Evolutionary conservation across 31 red algal species (phyloP).

Genomic region (Asparagopsis taxiformis): DNA sequence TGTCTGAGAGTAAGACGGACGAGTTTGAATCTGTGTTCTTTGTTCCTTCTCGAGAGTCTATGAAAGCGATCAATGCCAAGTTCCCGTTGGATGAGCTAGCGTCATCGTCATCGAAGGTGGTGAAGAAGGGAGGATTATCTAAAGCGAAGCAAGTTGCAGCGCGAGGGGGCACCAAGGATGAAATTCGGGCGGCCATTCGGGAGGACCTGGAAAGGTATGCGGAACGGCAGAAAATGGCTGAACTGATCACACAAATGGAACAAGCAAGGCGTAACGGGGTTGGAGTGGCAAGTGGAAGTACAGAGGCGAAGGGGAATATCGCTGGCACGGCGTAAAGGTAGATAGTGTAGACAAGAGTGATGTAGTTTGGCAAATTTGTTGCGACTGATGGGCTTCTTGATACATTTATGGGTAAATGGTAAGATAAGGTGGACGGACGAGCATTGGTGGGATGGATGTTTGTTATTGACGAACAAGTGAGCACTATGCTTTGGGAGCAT

Average conservation of each 20-base stretch:
- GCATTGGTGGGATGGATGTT: too few relatives aligned
- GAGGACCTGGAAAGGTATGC: slow-evolving; percentile 63
- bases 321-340: not conserved
- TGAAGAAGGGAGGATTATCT: slow-evolving; percentile 65
- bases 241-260: slow-evolving; percentile 72
- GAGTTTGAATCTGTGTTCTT: slow-evolving; percentile 97
- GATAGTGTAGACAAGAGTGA: not conserved
- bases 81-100: slow-evolving; percentile 80
- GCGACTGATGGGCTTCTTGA: not conserved
- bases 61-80: slow-evolving; percentile 73
- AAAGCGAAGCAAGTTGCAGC: slow-evolving; percentile 75
- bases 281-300: slow-evolving; percentile 2
- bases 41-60: slow-evolving; percentile 85
- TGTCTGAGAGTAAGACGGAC: slow-evolving; percentile 87
- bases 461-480: too few relatives aligned
- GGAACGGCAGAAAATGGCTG: slow-evolving; percentile 71
- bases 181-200: slow-evolving; percentile 77
- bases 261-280: slow-evolving; percentile 50
- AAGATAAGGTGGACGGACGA: too few relatives aligned
- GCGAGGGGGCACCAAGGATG: slow-evolving; percentile 70
- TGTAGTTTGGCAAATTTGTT: not conserved
- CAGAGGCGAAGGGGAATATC: slow-evolving; percentile 13
- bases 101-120: slow-evolving; percentile 19
- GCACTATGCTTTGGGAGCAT: too few relatives aligned
- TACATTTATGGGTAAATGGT: not conserved